Base-by-base conservation (phyloP, 176 grass and related monocot species). In the Thinopyrum elongatum region DNA sequence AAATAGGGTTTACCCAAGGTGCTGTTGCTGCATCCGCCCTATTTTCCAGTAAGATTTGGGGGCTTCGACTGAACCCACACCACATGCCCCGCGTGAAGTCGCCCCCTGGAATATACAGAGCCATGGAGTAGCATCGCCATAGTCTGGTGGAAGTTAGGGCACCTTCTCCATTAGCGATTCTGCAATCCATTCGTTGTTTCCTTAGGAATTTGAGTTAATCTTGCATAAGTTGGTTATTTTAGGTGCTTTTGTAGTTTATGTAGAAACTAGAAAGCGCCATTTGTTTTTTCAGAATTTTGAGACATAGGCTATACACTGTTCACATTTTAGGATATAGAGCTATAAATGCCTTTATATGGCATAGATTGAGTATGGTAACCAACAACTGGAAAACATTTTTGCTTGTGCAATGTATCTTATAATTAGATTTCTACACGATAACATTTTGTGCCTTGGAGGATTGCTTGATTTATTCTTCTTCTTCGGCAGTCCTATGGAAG, bases 401-500 rank as follows among this genome's bases (percentile, higher is more conserved):
- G 15, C 67, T 29, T 10, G 41, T 85, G 13, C 64, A 84, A 29
- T 80, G 13, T 53, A 88, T 79, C 66, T 65, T 23, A 23, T 65
- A 42, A 21, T 17, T 26, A 58, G 41, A 65, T 73, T 58, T 58
- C 12, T 27, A 44, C 11, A 80, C 33, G 14, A 27, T 27, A 49
- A 72, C 23, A 72, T 65, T 42, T 31, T 72, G 2, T 65, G 4
- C 9, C 38, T 25, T 58, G 55, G 27, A 41, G 31, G 15, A 17
- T 65, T 53, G 23, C 51, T 33, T 84, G 30, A 84, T 19, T 21
- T 65, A 0, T 17, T 10, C 58, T 38, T 79, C 65, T 29, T 86
- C 14, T 80, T 60, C 46, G 13, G 46, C 85, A 87, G 81, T 42
- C 4, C 5, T 36, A 92, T 92, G 90, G 90, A 92, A 80, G 87